These are phyloP conservation scores for Saitozyma sp. DNA, from an alignment of 768 basidiomycete species.

Conservation along the genomic window DNA sequence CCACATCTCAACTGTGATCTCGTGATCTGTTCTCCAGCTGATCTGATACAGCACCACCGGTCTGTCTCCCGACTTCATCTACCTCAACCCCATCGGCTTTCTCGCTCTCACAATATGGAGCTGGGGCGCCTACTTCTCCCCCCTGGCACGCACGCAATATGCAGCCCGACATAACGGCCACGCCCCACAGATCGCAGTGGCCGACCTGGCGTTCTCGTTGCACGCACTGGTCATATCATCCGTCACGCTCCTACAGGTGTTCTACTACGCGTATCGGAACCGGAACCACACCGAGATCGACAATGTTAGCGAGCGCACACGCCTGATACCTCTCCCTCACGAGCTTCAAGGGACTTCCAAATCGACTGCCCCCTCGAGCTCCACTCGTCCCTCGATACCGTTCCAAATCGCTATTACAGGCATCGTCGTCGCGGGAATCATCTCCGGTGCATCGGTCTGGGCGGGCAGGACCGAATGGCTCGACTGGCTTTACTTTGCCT, in stretches of 20 bases:
- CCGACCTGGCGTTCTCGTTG: slow-evolving; percentile 55
- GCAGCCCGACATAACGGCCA: slow-evolving; percentile 51
- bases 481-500: slow-evolving; percentile 48
- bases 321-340: slow-evolving; percentile 1
- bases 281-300: slow-evolving; percentile 1
- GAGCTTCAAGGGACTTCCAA: background rate
- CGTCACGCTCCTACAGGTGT: slow-evolving; percentile 50
- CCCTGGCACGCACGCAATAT: slow-evolving; percentile 52
- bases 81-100: slow-evolving; percentile 54
- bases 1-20: background rate
- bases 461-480: slow-evolving; percentile 31
- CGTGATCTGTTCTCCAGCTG: background rate
- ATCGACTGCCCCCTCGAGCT: background rate
- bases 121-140: slow-evolving; percentile 45
- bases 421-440: slow-evolving; percentile 30
- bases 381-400: slow-evolving; percentile 16
- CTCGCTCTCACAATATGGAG: slow-evolving; percentile 51
- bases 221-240: slow-evolving; percentile 51
- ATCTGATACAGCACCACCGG: slow-evolving; percentile 45
- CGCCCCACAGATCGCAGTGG: slow-evolving; percentile 48
- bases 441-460: slow-evolving; percentile 33
- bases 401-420: slow-evolving; percentile 31
- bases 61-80: slow-evolving; percentile 53
- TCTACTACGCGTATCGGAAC: slow-evolving; percentile 39
- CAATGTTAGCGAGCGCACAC: background rate